Evolutionary conservation across 1,284 basidiomycete species (phyloP), one percentile per base, ranked within the genome.

Genomic region (Phylloboletellus chloephorus): DNA sequence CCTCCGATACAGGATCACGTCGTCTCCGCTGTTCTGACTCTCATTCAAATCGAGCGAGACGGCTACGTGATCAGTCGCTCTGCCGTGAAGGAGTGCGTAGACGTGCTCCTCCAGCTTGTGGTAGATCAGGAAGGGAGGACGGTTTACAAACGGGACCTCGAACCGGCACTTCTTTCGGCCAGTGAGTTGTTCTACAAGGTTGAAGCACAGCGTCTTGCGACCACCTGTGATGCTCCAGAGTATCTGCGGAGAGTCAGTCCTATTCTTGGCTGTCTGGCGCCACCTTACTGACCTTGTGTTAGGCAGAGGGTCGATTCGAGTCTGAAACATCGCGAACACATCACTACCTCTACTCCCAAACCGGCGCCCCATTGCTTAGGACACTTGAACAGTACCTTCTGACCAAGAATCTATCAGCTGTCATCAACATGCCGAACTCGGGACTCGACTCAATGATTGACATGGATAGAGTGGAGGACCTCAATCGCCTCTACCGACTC

Each of bases 391-490:
- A 80, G 31, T 68, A 82, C 42, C 78, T 98, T 25, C 71, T 98
- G 32, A 78, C 82, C 0, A 73, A 83, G 7, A 90, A 98, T 62
- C 68, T 98, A 7, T 58, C 71, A 13, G 71, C 75, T 5, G 76
- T 98, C 42, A 78, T 98, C 48, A 71, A 73, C 30, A 90, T 91
- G 77, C 76, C 82, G 0, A 81, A 84, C 43, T 91, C 92, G 2
- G 96, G 96, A 2, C 67, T 99, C 31, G 82, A 92, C 48, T 68
- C 71, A 9, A 91, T 98, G 89, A 75, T 98, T 36, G 90, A 98
- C 57, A 66, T 76, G 13, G 79, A 90, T 58, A 86, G 84, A 54
- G 66, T 78, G 12, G 76, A 81, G 6, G 91, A 96, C 55, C 72
- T 98, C 15, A 73, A 74, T 12, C 79, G 92, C 8, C 64, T 99